These are phyloP conservation scores for Chlorencoelia australis DNA, from an alignment of 2,329 filamentous ascomycete species.

Conservation along the genomic window DNA sequence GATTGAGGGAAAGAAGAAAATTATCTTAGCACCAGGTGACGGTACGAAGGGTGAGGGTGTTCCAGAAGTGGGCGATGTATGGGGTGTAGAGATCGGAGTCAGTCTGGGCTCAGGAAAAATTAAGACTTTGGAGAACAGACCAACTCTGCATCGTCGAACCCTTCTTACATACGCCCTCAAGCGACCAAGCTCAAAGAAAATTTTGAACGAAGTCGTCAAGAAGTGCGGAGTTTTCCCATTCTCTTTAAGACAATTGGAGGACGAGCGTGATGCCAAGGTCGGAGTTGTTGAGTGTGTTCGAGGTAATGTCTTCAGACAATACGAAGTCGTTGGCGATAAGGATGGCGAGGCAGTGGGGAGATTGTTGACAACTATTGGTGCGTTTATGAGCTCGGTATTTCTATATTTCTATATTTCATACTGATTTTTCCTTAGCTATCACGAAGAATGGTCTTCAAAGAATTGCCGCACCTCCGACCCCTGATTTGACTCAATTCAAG, in stretches of 20 bases:
- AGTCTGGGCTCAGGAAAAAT: conserved; percentile 88
- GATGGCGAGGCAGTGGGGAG: conserved; percentile 77
- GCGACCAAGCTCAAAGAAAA: conserved; percentile 84
- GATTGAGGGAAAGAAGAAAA: conserved; percentile 93
- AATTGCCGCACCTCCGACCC: conserved; percentile 64
- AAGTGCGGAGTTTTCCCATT: conserved; percentile 98
- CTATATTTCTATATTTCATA: too few species aligned
- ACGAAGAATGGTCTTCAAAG: conserved; percentile 95
- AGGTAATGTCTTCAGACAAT: conserved; percentile 84
- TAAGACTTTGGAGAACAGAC: conserved; percentile 78
- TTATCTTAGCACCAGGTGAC: conserved; percentile 79
- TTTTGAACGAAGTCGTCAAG: conserved; percentile 89
- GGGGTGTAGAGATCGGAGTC: conserved; percentile 94
- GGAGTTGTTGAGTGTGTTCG: conserved; percentile 95
- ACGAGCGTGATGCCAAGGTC: conserved; percentile 91
- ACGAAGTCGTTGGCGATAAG: conserved; percentile 92
- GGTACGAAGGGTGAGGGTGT: conserved; percentile 83
- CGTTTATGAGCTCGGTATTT: too few species aligned
- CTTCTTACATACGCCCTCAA: conserved; percentile 87
- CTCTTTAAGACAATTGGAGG: conserved; percentile 90
- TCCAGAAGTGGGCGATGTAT: conserved; percentile 85
- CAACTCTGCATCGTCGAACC: conserved; percentile 89
- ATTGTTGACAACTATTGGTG: conserved; percentile 86
- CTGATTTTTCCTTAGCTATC: conserved; percentile 67
- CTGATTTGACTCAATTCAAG: conserved; percentile 76